Evolutionary conservation across 257 asterid species (phyloP), one percentile per base, ranked within the genome.

Genomic region (Catharanthus roseus): DNA sequence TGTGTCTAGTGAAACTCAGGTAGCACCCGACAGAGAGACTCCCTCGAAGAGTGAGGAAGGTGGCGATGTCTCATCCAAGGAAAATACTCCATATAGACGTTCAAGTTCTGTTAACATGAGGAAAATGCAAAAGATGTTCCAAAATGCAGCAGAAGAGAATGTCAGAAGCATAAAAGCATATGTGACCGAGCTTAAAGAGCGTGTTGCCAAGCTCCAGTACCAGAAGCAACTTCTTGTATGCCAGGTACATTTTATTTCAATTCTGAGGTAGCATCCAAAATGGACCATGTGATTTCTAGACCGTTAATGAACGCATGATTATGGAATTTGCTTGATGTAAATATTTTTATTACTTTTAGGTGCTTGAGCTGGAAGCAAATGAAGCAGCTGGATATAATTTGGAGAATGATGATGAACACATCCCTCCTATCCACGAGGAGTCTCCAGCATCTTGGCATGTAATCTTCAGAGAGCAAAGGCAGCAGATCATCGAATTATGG

Each of bases 201-300:
- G 98, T 1, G 98, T 92, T 62, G 98, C 98, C 80, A 92, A 92
- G 84, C 90, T 92, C 71, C 98, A 92, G 65, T 92, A 92, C 84
- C 98, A 92, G 80, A 92, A 92, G 80, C 97, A 92, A 80, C 97
- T 92, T 80, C 96, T 92, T 54, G 98, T 92, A 9, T 92, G 98
- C 88, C 98, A 90, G 98, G 98, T 89, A 84, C 47, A 18, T 11
- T 28, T 70, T 45, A 29, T 67, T 15, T 49, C 41, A 23, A 41
- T 42, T n/a, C 11, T 12, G 5, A 4, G 4, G 56, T 5, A 33
- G 44, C 44, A 71, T 36, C 33, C 31, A 55, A 31, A 70, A 10
- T 26, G 45, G 29, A 38, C 51, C 8, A 16, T 54, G 18, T 45
- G 51, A 39, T 58, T 42, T 24, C 28, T 23, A 45, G 38, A 29